phyloP scores from a whole-genome alignment of 495 filamentous ascomycete species.

The Neurospora sp. region DNA sequence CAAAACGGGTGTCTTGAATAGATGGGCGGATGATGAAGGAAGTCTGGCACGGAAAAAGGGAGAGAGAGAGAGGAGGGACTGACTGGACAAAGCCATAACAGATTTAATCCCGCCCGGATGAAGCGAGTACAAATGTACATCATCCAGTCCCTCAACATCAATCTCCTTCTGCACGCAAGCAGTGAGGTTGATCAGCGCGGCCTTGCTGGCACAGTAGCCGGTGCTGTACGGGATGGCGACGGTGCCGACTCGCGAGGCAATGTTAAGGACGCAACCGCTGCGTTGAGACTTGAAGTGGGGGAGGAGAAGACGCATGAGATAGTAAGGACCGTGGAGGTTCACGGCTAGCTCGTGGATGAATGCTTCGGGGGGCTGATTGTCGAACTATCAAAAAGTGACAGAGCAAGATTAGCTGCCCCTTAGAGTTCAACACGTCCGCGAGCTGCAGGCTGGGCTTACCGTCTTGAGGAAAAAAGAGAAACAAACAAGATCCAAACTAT shows the following conservation, averaged over 20 bases:
- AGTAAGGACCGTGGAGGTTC: slow-evolving; percentile 43
- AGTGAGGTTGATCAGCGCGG: slow-evolving; percentile 27
- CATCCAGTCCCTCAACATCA: slow-evolving; percentile 19
- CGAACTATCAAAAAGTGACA: slow-evolving; percentile 4
- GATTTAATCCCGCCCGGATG: slow-evolving; percentile 27
- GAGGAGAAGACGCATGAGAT: slow-evolving; percentile 23
- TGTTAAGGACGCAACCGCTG: slow-evolving; percentile 24
- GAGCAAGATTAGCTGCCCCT: background rate
- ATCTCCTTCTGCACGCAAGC: slow-evolving; percentile 22
- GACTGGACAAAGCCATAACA: slow-evolving; percentile 23
- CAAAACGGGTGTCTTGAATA: background rate
- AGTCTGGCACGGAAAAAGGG: too few species aligned
- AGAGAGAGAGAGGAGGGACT: background rate
- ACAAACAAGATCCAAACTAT: slow-evolving; percentile 15
- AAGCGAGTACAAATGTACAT: slow-evolving; percentile 23
- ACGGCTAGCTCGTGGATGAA: slow-evolving; percentile 52
- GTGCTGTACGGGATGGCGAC: slow-evolving; percentile 22
- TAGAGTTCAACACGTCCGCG: background rate
- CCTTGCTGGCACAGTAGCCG: slow-evolving; percentile 26
- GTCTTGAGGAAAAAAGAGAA: background rate
- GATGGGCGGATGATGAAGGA: too few species aligned
- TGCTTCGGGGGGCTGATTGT: slow-evolving; percentile 16
- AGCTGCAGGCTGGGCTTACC: background rate
- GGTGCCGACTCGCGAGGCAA: slow-evolving; percentile 24
- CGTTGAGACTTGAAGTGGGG: slow-evolving; percentile 15